These are phyloP conservation scores for Calonectria crousiana DNA, from an alignment of 2,329 filamentous ascomycete species.

Conservation along the genomic window DNA sequence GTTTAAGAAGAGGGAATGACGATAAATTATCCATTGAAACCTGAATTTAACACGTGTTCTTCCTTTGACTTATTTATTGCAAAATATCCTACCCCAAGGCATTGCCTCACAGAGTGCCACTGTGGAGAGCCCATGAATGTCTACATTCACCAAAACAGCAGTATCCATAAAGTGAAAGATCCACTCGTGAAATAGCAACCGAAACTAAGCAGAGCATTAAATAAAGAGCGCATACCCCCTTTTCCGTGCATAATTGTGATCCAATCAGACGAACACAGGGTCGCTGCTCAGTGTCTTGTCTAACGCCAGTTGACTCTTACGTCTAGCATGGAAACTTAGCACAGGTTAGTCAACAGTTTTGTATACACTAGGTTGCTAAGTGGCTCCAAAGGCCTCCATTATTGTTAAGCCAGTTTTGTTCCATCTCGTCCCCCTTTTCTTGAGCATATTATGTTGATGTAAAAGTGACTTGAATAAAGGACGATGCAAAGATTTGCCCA, in stretches of 20 bases:
- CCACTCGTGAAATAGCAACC: neutral
- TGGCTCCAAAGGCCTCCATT: neutral
- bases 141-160: neutral
- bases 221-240: too few species aligned
- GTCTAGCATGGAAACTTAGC: too few species aligned
- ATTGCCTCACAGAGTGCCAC: too few species aligned
- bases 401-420: neutral
- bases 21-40: neutral
- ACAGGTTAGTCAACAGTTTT: too few species aligned
- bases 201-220: too few species aligned
- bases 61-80: too few species aligned
- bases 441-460: neutral
- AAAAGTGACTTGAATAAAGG: neutral
- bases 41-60: neutral
- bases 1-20: conserved; percentile 3
- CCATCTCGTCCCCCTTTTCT: neutral
- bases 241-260: too few species aligned
- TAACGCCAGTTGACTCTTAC: too few species aligned
- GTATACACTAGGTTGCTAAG: neutral
- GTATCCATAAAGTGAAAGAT: neutral
- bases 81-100: too few species aligned
- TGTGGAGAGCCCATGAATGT: neutral
- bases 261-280: too few species aligned
- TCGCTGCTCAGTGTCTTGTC: too few species aligned
- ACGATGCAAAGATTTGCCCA: neutral